Evolutionary conservation across 2,329 filamentous ascomycete species (phyloP).

Genomic region (Botrytis elliptica): DNA sequence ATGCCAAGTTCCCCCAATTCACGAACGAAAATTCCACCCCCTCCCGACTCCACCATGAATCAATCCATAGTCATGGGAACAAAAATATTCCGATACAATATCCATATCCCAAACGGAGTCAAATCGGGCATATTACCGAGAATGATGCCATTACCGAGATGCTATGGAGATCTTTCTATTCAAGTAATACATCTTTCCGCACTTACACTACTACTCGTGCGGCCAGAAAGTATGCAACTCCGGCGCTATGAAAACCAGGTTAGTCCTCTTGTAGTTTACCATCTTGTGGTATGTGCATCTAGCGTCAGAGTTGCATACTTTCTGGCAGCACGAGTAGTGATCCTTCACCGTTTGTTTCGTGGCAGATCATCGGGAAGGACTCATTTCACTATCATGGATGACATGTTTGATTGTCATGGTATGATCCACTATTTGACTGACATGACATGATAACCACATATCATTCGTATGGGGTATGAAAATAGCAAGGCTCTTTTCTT

Average conservation of each 20-base stretch:
- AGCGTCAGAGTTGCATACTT: too few species aligned
- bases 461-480: background rate
- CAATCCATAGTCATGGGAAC: slow-evolving; percentile 4
- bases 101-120: background rate
- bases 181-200: background rate
- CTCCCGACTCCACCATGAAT: background rate
- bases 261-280: too few species aligned
- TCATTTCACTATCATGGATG: background rate
- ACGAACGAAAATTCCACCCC: background rate
- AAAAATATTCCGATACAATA: background rate
- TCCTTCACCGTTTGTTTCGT: slow-evolving; percentile 1
- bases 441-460: background rate
- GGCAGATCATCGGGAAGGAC: background rate
- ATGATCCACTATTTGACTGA: background rate
- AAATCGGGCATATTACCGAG: background rate
- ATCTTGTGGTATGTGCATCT: too few species aligned
- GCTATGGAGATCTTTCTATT: background rate
- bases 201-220: too few species aligned
- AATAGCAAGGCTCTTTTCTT: background rate
- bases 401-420: background rate
- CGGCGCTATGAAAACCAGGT: too few species aligned
- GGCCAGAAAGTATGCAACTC: too few species aligned
- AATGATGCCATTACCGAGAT: background rate
- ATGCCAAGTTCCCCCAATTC: background rate
- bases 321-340: too few species aligned